Evolutionary conservation across 2,329 filamentous ascomycete species (phyloP), one percentile per base, ranked within the genome.

Genomic region (Colletotrichum falcatum): DNA sequence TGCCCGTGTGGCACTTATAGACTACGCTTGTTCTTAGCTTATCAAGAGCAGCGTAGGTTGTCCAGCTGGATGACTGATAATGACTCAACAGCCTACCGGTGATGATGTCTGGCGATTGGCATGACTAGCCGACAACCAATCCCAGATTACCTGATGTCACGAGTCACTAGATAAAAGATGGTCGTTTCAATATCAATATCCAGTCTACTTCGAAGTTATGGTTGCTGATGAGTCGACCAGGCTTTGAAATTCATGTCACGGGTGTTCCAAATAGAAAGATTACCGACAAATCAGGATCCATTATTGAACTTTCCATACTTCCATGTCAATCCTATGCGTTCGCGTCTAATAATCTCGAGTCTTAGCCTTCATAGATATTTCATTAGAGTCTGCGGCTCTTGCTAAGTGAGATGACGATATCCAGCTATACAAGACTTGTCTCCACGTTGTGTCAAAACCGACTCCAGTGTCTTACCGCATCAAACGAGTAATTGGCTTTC

Each of bases 181-280:
- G 11, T 35, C 16, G 7, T 71, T 18, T 76, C 80, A 39, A 79
- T 82, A 77, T 7, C 3, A 79, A 14, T 1, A 12, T 16, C 0
- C 9, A 62, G 66, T 82, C 44, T 79, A 81, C 66, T 90, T 90
- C 79, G 83, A 81, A 71, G 81, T 89, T 74, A 89, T 83, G 37
- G 86, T 90, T 72, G 88, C 88, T 1, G 74, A 75, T 44, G 81
- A 83, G 68, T 78, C 88, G 26, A 76, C 75, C 9, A 75, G 74
- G 70, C 75, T 86, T 61, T 90, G 6, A 0, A 44, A 11, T 44
- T 11, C 7, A 11, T 8, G 2, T n/a, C 20, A 2, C 9, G 2
- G 7, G 8, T n/a, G 7, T 20, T 28, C 6, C 6, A 12, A 28
- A 23, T 16, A 26, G 46, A 26, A 26, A 2, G 1, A 16, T 6